Evolutionary conservation across 1,284 basidiomycete genomes (phyloP).

Genomic region (Sanghuangporus sanghuang): DNA sequence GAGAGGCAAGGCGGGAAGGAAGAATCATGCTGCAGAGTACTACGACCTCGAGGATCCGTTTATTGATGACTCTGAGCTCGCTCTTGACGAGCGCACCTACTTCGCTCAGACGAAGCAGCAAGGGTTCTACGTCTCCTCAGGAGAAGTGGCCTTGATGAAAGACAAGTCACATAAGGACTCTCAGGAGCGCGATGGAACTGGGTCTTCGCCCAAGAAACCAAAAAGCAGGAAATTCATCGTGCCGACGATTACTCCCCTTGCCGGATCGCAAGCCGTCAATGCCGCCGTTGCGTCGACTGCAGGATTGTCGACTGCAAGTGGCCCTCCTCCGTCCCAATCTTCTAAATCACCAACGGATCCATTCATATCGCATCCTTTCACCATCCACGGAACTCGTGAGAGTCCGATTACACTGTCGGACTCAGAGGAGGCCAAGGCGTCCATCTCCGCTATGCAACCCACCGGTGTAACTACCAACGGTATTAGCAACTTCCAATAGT

Average conservation of each 20-base stretch:
- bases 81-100: constrained; percentile 84
- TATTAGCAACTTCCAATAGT: constrained; percentile 4
- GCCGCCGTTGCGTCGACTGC: constrained; percentile 18
- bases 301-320: constrained; percentile 16
- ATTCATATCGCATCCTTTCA: background rate
- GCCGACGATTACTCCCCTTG: constrained; percentile 28
- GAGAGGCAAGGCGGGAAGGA: constrained; percentile 40
- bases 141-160: constrained; percentile 79
- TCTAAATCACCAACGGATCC: constrained; percentile 19
- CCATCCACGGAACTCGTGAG: constrained; percentile 39
- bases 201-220: constrained; percentile 52
- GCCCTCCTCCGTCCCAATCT: background rate
- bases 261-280: constrained; percentile 23
- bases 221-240: constrained; percentile 51
- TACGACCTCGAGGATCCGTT: constrained; percentile 94
- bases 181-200: constrained; percentile 24
- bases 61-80: constrained; percentile 95
- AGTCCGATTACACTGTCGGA: constrained; percentile 47
- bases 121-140: constrained; percentile 89
- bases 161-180: constrained; percentile 44
- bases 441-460: constrained; percentile 17
- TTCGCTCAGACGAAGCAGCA: constrained; percentile 92
- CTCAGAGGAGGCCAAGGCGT: constrained; percentile 28
- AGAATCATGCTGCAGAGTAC: constrained; percentile 58
- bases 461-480: constrained; percentile 3